phyloP scores from a whole-genome alignment of 768 basidiomycete species.

The Collybia sp. region DNA sequence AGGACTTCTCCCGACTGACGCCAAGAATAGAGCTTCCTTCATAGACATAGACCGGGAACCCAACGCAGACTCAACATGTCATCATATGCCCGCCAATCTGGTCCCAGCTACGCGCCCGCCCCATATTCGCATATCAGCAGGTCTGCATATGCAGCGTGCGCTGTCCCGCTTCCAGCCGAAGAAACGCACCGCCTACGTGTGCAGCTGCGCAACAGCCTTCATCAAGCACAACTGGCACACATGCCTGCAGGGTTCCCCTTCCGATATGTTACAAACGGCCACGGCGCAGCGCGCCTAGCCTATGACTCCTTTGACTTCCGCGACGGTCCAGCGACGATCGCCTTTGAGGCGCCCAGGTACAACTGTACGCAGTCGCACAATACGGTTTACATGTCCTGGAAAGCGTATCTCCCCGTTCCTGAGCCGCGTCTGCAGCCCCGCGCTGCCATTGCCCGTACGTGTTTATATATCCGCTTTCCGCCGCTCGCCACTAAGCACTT shows the following conservation, averaged over 20 bases:
- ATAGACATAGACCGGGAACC: background rate
- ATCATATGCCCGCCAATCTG: background rate
- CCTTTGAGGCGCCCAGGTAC: constrained; percentile 2
- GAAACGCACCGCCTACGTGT: constrained; percentile 12
- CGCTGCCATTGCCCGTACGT: too few species aligned
- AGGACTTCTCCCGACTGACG: too few species aligned
- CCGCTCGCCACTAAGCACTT: too few species aligned
- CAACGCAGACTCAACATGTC: background rate
- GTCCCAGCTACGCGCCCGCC: background rate
- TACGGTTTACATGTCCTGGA: too few species aligned
- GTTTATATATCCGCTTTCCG: too few species aligned
- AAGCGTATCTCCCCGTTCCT: too few species aligned
- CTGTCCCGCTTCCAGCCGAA: background rate
- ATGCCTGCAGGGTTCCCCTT: constrained; percentile 34
- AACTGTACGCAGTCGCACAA: too few species aligned
- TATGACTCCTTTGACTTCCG: constrained; percentile 31
- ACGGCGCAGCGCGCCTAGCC: constrained; percentile 16
- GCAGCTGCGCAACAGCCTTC: constrained; percentile 25
- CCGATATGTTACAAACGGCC: constrained; percentile 16
- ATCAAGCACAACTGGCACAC: constrained; percentile 20
- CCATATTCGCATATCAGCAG: background rate
- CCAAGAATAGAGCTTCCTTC: too few species aligned
- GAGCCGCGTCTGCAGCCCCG: too few species aligned
- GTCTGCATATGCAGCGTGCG: background rate
- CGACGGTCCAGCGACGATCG: constrained; percentile 17